Evolutionary conservation across 2,329 filamentous ascomycete species (phyloP).

Genomic region (Monilinia fructigena): DNA sequence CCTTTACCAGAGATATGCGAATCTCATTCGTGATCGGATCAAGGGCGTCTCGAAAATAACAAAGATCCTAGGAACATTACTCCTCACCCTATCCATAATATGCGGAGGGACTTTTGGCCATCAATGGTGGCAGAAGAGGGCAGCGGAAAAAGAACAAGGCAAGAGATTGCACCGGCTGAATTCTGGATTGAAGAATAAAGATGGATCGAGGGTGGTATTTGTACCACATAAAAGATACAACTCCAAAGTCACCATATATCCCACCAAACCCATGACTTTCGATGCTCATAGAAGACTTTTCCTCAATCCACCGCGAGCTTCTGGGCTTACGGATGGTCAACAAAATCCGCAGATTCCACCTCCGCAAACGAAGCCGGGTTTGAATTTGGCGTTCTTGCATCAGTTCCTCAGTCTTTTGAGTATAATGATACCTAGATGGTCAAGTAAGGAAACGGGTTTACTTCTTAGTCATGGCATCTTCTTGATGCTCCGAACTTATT

Average conservation of each 20-base stretch:
- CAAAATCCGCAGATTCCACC: constrained; percentile 68
- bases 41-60: constrained; percentile 66
- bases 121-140: constrained; percentile 70
- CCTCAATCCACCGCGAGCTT: constrained; percentile 82
- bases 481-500: constrained; percentile 85
- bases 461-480: constrained; percentile 87
- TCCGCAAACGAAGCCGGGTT: constrained; percentile 84
- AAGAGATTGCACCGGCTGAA: constrained; percentile 81
- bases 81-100: constrained; percentile 75
- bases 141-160: constrained; percentile 79
- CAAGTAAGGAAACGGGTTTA: constrained; percentile 90
- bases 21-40: constrained; percentile 53
- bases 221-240: constrained; percentile 87
- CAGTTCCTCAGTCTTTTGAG: constrained; percentile 95
- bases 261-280: constrained; percentile 90
- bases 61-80: constrained; percentile 72
- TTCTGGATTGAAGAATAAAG: constrained; percentile 89
- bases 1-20: constrained; percentile 60
- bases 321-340: constrained; percentile 69
- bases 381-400: constrained; percentile 94
- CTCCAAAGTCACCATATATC: constrained; percentile 89
- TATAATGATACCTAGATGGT: constrained; percentile 96
- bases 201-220: constrained; percentile 91
- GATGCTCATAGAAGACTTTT: constrained; percentile 94
- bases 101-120: constrained; percentile 75